These are phyloP conservation scores for Colletotrichum sojae DNA, from an alignment of 2,329 filamentous ascomycete genomes.

Conservation along the genomic window DNA sequence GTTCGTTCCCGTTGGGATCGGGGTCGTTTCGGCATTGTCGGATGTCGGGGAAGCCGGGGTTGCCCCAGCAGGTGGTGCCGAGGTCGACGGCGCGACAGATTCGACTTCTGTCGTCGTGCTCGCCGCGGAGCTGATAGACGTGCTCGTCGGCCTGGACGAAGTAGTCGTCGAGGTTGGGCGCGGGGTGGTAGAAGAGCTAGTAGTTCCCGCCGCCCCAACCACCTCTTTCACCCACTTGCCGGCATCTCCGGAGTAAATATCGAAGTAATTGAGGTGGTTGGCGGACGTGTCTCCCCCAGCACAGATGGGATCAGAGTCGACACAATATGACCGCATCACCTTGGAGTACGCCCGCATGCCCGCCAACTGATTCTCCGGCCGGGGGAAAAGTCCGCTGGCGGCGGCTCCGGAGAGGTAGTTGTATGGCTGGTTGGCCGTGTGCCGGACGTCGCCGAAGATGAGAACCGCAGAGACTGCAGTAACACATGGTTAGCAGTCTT, in stretches of 20 bases:
- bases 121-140: neutral
- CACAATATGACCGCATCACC: constrained; percentile 53
- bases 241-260: constrained; percentile 30
- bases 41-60: constrained; percentile 5
- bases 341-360: constrained; percentile 47
- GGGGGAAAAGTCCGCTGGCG: constrained; percentile 48
- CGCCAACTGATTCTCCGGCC: constrained; percentile 47
- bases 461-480: constrained; percentile 51
- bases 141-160: constrained; percentile 1
- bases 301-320: constrained; percentile 55
- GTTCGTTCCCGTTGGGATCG: neutral
- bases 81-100: neutral
- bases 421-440: constrained; percentile 52
- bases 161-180: constrained; percentile 7
- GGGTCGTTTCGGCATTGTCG: constrained; percentile 7
- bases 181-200: constrained; percentile 2
- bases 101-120: neutral
- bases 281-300: constrained; percentile 51
- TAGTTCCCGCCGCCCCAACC: constrained; percentile 8
- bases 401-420: constrained; percentile 49
- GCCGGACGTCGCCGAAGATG: constrained; percentile 52
- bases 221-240: constrained; percentile 36
- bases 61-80: neutral
- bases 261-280: constrained; percentile 53
- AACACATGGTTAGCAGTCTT: neutral